Evolutionary conservation across 2,329 filamentous ascomycete species (phyloP).

Genomic region (Diaporthe ampelina): DNA sequence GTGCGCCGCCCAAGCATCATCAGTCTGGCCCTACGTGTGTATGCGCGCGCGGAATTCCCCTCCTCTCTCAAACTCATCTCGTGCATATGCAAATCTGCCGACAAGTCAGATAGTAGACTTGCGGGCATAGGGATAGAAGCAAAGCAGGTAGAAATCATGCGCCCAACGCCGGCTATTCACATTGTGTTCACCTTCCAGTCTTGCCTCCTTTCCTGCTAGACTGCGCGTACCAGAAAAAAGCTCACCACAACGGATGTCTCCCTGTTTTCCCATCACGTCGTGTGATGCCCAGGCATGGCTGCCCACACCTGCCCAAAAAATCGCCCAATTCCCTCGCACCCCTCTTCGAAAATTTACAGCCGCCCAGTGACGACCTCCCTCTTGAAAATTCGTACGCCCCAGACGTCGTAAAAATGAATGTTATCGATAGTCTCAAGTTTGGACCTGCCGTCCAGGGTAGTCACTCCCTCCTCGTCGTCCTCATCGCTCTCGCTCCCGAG

Average conservation of each 20-base stretch:
- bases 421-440: slow-evolving; percentile 57
- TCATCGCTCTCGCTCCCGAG: slow-evolving; percentile 50
- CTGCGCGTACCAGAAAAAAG: not conserved
- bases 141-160: slow-evolving; percentile 15
- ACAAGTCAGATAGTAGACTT: not conserved
- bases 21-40: slow-evolving; percentile 18
- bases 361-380: slow-evolving; percentile 66
- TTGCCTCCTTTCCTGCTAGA: not conserved
- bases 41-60: not conserved
- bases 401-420: slow-evolving; percentile 59
- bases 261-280: not conserved
- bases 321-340: not conserved
- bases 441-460: slow-evolving; percentile 38
- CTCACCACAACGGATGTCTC: not conserved
- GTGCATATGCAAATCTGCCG: slow-evolving; percentile 23
- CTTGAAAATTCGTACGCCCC: slow-evolving; percentile 68
- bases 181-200: slow-evolving; percentile 7
- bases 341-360: slow-evolving; percentile 50
- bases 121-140: not conserved
- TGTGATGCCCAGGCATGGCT: not conserved
- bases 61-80: slow-evolving; percentile 8
- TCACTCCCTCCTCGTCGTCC: slow-evolving; percentile 51
- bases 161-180: slow-evolving; percentile 36
- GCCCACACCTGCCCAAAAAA: not conserved
- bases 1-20: not conserved